These are phyloP conservation scores for Niebla homalea DNA, from an alignment of 495 filamentous ascomycete genomes.

Conservation along the genomic window DNA sequence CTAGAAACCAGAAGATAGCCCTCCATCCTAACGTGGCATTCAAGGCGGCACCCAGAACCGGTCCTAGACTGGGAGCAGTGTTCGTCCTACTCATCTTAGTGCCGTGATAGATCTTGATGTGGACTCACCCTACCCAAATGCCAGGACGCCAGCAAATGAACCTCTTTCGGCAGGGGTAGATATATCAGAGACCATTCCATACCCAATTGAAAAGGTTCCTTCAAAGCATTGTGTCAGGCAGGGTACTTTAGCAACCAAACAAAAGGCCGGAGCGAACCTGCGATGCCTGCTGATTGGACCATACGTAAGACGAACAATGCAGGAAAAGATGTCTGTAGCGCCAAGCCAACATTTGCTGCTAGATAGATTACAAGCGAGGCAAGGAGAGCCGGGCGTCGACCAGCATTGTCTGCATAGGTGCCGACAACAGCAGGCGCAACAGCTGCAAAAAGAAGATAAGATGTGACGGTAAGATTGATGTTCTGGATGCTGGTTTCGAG, in stretches of 20 bases:
- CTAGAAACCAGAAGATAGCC: conserved; percentile 64
- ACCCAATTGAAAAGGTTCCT: conserved; percentile 41
- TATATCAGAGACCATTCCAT: conserved; percentile 49
- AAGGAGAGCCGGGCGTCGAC: conserved; percentile 47
- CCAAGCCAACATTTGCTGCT: conserved; percentile 49
- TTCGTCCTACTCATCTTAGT: conserved; percentile 18
- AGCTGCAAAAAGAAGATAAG: conserved; percentile 51
- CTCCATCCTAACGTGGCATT: conserved; percentile 43
- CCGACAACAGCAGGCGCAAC: conserved; percentile 47
- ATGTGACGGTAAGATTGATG: conserved; percentile 56
- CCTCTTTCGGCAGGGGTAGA: conserved; percentile 45
- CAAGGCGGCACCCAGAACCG: conserved; percentile 52
- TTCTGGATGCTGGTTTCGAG: conserved; percentile 43
- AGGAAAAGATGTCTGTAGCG: conserved; percentile 44
- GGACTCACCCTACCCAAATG: conserved; percentile 1
- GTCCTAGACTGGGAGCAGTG: conserved; percentile 34
- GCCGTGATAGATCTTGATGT: conserved; percentile 22
- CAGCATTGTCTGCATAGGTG: conserved; percentile 45
- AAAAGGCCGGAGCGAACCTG: conserved; percentile 10
- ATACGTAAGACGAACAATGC: conserved; percentile 48
- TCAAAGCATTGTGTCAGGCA: background rate
- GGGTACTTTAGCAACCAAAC: background rate
- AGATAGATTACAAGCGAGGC: conserved; percentile 45
- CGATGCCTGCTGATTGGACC: conserved; percentile 48
- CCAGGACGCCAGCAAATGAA: conserved; percentile 33